Conservation (phyloP, 1,284 basidiomycete genomes). For the Ganoderma sinense region DNA sequence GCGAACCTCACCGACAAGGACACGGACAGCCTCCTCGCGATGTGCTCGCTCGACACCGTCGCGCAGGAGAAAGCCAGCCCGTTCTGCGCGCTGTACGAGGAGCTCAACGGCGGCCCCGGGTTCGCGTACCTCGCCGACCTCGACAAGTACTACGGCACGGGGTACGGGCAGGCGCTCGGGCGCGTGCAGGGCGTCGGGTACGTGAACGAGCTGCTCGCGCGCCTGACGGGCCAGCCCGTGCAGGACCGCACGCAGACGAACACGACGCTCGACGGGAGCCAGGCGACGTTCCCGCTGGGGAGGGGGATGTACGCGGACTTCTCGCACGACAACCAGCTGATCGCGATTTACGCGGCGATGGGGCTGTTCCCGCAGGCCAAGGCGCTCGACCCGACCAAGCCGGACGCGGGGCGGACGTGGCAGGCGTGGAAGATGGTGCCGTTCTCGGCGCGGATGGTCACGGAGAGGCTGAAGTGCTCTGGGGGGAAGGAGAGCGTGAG, state of each 20-base stretch:
- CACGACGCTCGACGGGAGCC: conserved; percentile 72
- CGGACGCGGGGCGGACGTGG: conserved; percentile 59
- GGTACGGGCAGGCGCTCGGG: conserved; percentile 74
- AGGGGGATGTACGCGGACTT: conserved; percentile 78
- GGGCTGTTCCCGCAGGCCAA: conserved; percentile 63
- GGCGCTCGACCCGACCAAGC: conserved; percentile 50
- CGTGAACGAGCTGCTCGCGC: conserved; percentile 84
- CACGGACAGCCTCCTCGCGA: conserved; percentile 66
- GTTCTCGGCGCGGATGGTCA: conserved; percentile 69
- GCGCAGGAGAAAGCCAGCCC: conserved; percentile 60
- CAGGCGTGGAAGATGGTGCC: conserved; percentile 65
- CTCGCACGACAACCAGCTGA: conserved; percentile 84
- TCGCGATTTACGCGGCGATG: conserved; percentile 78
- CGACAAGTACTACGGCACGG: conserved; percentile 80
- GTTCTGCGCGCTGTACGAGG: conserved; percentile 75
- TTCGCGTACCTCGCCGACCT: conserved; percentile 80
- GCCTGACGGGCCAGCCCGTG: conserved; percentile 68
- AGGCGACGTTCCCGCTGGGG: conserved; percentile 77
- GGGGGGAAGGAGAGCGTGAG: conserved; percentile 48
- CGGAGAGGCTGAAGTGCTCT: conserved; percentile 64
- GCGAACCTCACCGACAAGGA: conserved; percentile 68
- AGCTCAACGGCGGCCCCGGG: conserved; percentile 59
- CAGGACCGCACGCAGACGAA: conserved; percentile 81
- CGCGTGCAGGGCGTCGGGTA: conserved; percentile 84
- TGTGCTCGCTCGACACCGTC: conserved; percentile 83